Evolutionary conservation across 345 rosid species (phyloP).

Genomic region (Eucalyptus sp.): DNA sequence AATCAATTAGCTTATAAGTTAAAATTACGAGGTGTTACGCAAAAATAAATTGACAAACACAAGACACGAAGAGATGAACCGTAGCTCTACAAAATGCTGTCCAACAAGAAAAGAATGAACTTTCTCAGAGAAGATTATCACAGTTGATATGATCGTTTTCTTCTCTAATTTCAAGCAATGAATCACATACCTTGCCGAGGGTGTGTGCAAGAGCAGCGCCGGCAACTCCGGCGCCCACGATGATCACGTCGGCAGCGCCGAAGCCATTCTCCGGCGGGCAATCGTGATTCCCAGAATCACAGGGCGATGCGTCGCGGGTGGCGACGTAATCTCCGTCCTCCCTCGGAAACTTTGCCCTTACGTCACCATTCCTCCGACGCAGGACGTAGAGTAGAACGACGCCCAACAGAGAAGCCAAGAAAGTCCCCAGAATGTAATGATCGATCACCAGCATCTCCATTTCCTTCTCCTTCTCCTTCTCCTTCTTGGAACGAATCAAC

Average conservation of each 20-base stretch:
- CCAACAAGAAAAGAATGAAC: not conserved
- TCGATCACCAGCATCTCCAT: not conserved
- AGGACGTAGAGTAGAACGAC: constrained; percentile 12
- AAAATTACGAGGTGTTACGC: not conserved
- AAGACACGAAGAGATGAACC: not conserved
- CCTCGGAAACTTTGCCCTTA: not conserved
- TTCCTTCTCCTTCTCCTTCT: not conserved
- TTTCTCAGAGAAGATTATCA: not conserved
- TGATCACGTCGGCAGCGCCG: constrained; percentile 29
- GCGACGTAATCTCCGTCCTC: not conserved
- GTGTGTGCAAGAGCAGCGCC: constrained; percentile 79
- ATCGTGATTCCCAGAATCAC: not conserved
- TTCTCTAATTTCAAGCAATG: not conserved
- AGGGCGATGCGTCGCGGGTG: not conserved
- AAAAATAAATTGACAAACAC: not conserved
- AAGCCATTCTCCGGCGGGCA: not conserved
- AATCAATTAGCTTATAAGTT: not conserved
- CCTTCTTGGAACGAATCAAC: not conserved
- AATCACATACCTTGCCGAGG: constrained; percentile 48
- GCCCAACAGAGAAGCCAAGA: constrained; percentile 14
- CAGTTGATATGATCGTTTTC: not conserved
- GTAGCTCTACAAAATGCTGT: not conserved
- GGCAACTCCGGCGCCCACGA: constrained; percentile 85
- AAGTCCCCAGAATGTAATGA: constrained; percentile 7
- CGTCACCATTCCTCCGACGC: not conserved